Evolutionary conservation across 176 grass and related monocot species (phyloP).

Genomic region (Panicum miliaceum): DNA sequence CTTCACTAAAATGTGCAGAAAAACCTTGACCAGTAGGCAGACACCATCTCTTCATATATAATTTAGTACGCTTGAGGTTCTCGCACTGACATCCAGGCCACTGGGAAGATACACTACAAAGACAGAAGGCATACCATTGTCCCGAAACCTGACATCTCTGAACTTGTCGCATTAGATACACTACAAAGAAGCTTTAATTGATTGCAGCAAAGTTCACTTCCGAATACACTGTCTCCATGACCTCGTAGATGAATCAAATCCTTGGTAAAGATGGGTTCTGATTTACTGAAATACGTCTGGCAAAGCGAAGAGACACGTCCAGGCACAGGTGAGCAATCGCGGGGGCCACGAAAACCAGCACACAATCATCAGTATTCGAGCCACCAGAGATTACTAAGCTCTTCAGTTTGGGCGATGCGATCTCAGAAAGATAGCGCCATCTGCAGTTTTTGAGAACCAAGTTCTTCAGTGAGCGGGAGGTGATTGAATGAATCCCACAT

Average conservation of each 20-base stretch:
- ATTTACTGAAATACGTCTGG: slow-evolving; percentile 9
- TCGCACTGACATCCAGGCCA: neutral
- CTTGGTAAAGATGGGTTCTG: neutral
- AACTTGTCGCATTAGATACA: slow-evolving; percentile 1
- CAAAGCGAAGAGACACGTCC: neutral
- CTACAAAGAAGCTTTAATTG: neutral
- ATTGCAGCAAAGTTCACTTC: neutral
- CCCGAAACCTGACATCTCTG: neutral
- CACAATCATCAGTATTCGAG: neutral
- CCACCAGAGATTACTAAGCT: neutral
- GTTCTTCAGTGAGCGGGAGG: slow-evolving; percentile 18
- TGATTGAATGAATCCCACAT: neutral
- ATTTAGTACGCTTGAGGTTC: neutral
- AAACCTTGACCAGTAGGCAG: neutral
- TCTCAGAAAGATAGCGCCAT: neutral
- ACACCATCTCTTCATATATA: neutral
- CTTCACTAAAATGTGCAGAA: neutral
- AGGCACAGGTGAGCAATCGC: neutral
- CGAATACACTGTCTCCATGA: neutral
- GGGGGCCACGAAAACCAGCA: slow-evolving; percentile 20
- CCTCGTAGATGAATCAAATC: neutral
- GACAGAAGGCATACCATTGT: neutral
- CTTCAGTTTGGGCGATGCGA: neutral
- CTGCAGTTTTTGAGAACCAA: slow-evolving; percentile 4
- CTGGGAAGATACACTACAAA: neutral